These are phyloP conservation scores for Babjeviella inositovora DNA, from an alignment of 805 yeast species.

Conservation along the genomic window DNA sequence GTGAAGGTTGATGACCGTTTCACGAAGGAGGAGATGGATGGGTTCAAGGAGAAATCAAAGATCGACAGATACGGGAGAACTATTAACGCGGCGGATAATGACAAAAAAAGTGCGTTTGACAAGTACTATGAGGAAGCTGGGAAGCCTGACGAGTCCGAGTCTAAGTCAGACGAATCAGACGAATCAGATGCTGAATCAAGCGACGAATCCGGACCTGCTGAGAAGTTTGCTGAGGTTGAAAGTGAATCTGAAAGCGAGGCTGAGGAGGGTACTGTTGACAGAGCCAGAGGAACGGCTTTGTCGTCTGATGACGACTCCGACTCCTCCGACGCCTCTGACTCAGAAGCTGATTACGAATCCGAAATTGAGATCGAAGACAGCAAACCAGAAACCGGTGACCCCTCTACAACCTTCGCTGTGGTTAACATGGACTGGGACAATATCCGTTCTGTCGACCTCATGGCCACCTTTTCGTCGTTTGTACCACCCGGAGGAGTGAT, in stretches of 20 bases:
- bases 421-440: conserved; percentile 98
- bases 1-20: conserved; percentile 81
- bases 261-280: conserved; percentile 18
- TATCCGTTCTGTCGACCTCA: conserved; percentile 68
- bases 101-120: conserved; percentile 37
- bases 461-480: conserved; percentile 81
- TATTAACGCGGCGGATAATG: conserved; percentile 18
- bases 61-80: conserved; percentile 85
- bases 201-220: conserved; percentile 4
- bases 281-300: conserved; percentile 57
- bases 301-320: conserved; percentile 21
- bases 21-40: conserved; percentile 45
- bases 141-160: conserved; percentile 3
- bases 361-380: conserved; percentile 38
- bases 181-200: conserved; percentile 7
- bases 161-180: conserved; percentile 2
- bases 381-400: conserved; percentile 77
- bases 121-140: conserved; percentile 36
- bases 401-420: conserved; percentile 68
- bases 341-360: conserved; percentile 29
- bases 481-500: conserved; percentile 65
- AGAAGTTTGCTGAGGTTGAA: conserved; percentile 8
- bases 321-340: conserved; percentile 16
- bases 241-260: conserved; percentile 9
- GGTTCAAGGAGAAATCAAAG: conserved; percentile 37